Evolutionary conservation across 164 flowering plant species (phyloP), one percentile per base, ranked within the genome.

Genomic region (Stephania cephalantha): DNA sequence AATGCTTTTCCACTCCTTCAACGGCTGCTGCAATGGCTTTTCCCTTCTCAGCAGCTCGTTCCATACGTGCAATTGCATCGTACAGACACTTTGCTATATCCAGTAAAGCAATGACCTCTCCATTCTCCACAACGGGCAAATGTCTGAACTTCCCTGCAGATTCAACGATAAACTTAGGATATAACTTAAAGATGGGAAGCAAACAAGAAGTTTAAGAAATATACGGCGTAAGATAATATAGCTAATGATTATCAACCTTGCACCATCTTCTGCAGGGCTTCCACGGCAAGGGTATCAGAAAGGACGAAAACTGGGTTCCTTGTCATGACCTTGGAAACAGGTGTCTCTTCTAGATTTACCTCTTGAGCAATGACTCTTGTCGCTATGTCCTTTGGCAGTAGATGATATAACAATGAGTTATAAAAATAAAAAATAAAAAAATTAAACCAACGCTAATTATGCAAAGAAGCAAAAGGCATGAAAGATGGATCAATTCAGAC

Each of bases 11-110:
- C 70, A 94, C 97, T 71, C 98, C 98, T 89, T 96, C 99, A 82
- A 96, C 97, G 72, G 99, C 98, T 71, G 98, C 97, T 55, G 98
- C 99, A 85, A 96, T 94, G 53, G 99, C 98, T 81, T 94, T 96
- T 55, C 98, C 99, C 76, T 96, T 96, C 79, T 96, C 98, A 78
- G 98, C 95, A 53, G 98, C 97, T 84, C 99, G 90, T 79, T 96
- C 99, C 94, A 96, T 85, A 31, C 99, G 93, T 69, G 97, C 99
- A 85, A 96, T 96, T 61, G 97, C 99, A 90, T 96, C 99, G 78
- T 96, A 96, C 46, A 96, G 80, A 78, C 99, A 96, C 84, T 96
- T 96, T 45, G 99, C 95, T 82, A 96, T 96, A 77, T 94, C 98
- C 44, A 96, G 97, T 80, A 96, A 82, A 66, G 98, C 98, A 86